Evolutionary conservation across 2,329 filamentous ascomycete species (phyloP), one percentile per base, ranked within the genome.

Genomic region (Clathrospora elynae): DNA sequence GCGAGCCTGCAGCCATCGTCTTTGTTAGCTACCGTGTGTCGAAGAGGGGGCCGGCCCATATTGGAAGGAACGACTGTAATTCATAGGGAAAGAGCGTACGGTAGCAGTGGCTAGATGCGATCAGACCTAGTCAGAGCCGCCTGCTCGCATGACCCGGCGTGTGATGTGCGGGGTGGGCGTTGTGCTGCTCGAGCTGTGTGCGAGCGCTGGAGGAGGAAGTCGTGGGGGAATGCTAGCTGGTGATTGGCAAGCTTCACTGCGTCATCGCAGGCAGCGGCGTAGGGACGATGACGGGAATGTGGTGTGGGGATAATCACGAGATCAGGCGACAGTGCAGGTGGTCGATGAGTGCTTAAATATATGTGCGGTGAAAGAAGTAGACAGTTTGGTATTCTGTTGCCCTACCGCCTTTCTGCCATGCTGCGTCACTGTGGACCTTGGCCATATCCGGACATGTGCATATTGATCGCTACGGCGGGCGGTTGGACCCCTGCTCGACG

Each of bases 1-100:
- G 57, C 0, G 61, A 61, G 41, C 13, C 61, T 67, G 57, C 44
- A 51, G 63, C 61, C 65, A 64, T 66, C 48, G 51, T 28, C 13
- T 11, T 42, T 38, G 57, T 67, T 54, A 68, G 65, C 55, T 46
- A 49, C 19, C 37, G 54, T 39, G 45, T 49, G 34, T 16, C 31
- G 24, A 35, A 20, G 30, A 6, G 29, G 10, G 5, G 10, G 17
- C 22, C 18, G 23, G 28, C 28, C 46, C 50, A 55, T 58, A 37
- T n/a, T 42, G 10, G 32, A 16, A 16, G 19, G 28, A 34, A 31
- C 16, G 20, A 39, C 38, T 23, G 23, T 19, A 39, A 23, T 33
- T 35, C 36, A 39, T 28, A 38, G 30, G 45, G 53, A 50, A 48
- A 35, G 52, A 18, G 54, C 59, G 49, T 60, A 59, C 58, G 30